phyloP scores from a whole-genome alignment of 495 filamentous ascomycete species.

The Daldinia grandis region DNA sequence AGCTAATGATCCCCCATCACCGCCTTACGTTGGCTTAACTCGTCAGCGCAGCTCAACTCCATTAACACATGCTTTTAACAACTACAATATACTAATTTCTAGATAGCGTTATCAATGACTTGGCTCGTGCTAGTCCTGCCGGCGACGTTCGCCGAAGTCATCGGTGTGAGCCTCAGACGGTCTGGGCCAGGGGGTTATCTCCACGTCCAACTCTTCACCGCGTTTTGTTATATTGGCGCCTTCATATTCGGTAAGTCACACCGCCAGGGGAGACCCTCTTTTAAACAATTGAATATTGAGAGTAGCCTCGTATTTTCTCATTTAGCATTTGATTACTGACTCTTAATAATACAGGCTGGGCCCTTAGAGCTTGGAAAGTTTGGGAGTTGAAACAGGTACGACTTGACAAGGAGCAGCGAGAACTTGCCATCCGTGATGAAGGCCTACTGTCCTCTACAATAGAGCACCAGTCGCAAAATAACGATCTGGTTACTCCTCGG shows the following conservation, averaged over 20 bases:
- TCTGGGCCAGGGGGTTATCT: slow-evolving; percentile 52
- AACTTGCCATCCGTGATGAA: slow-evolving; percentile 38
- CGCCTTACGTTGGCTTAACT: background rate
- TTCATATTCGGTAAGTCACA: slow-evolving; percentile 50
- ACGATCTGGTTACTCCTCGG: background rate
- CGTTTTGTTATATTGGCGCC: slow-evolving; percentile 48
- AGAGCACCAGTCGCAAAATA: slow-evolving; percentile 10
- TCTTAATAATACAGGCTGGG: slow-evolving; percentile 42
- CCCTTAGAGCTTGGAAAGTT: slow-evolving; percentile 56
- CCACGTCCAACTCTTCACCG: slow-evolving; percentile 54
- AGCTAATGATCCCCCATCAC: slow-evolving; percentile 6
- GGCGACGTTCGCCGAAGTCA: slow-evolving; percentile 77
- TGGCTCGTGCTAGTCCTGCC: slow-evolving; percentile 80
- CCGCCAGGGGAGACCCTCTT: slow-evolving; percentile 1
- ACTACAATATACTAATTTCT: slow-evolving; percentile 5
- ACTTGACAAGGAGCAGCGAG: slow-evolving; percentile 42
- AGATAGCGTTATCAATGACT: slow-evolving; percentile 68
- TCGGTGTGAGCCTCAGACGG: slow-evolving; percentile 71
- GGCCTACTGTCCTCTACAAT: slow-evolving; percentile 26
- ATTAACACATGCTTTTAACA: background rate
- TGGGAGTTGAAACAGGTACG: slow-evolving; percentile 48
- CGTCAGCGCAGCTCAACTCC: background rate
- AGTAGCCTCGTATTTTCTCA: background rate
- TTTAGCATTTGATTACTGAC: slow-evolving; percentile 18
- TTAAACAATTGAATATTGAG: background rate